These are phyloP conservation scores for sunflower (Helianthus annuus) DNA, from an alignment of 129 eudicot species.

Conservation along the genomic window DNA sequence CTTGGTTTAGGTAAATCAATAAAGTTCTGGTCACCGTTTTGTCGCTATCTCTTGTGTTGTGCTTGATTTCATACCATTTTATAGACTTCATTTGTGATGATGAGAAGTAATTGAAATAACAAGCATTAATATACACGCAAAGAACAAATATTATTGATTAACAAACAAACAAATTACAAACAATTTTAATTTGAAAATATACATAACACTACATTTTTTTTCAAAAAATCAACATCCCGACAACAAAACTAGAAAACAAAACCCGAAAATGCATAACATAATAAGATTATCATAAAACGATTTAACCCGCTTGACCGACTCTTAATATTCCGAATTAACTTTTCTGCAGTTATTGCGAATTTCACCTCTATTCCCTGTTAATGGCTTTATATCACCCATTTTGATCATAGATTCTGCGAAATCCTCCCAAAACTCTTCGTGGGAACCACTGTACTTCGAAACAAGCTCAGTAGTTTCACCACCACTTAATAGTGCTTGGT, in stretches of 20 bases:
- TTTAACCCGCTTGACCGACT: not conserved
- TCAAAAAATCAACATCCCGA: not conserved
- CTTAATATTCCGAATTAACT: conserved; percentile 13
- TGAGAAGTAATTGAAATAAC: no score
- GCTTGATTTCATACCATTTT: no score
- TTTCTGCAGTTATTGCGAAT: conserved; percentile 33
- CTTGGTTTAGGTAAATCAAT: no score
- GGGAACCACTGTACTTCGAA: conserved; percentile 4
- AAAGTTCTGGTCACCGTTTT: no score
- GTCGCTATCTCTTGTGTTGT: no score
- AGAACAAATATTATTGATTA: no score
- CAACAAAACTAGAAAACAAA: not conserved
- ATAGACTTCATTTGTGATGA: no score
- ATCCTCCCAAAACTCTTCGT: conserved; percentile 20
- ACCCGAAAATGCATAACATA: not conserved
- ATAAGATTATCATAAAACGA: not conserved
- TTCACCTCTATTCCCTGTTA: conserved; percentile 38
- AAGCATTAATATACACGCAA: no score
- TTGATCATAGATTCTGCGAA: conserved; percentile 43
- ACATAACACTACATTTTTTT: not conserved
- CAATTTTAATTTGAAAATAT: not conserved
- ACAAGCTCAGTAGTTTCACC: conserved; percentile 30
- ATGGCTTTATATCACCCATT: conserved; percentile 36
- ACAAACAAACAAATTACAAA: not conserved
- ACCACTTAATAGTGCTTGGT: conserved; percentile 33